A percentile compares a stretch with the other conserved stretches of the same genome.
phyloP scores from a whole-genome alignment of 441 rosid genomes.

The Dalechampia spathulata region DNA sequence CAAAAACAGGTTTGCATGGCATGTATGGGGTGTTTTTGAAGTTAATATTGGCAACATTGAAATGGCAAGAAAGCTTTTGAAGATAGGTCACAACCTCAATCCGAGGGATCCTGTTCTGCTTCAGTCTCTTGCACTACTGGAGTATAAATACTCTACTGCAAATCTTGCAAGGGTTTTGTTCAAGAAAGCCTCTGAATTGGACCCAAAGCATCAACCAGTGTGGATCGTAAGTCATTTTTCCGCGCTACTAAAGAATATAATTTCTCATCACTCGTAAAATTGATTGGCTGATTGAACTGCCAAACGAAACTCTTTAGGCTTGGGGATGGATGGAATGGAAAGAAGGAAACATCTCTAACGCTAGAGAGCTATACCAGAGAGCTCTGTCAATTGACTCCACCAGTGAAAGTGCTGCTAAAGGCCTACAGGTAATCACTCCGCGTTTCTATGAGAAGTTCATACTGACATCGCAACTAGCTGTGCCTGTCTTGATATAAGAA shows the following conservation, averaged over 20 bases:
- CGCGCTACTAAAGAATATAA: no score
- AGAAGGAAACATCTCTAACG: slow-evolving; percentile 76
- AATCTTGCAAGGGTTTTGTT: slow-evolving; percentile 66
- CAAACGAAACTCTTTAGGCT: slow-evolving; percentile 37
- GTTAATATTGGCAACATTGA: slow-evolving; percentile 58
- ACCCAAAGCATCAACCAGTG: slow-evolving; percentile 84
- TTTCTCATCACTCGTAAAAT: neutral
- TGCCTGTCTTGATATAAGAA: neutral
- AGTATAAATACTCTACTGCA: slow-evolving; percentile 74
- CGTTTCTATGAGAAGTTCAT: no score
- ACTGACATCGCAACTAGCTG: no score
- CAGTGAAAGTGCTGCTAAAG: slow-evolving; percentile 79
- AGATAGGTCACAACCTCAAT: slow-evolving; percentile 83
- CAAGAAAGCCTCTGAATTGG: slow-evolving; percentile 74
- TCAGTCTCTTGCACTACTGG: slow-evolving; percentile 86
- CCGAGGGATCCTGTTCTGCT: slow-evolving; percentile 94
- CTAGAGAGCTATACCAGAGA: slow-evolving; percentile 72
- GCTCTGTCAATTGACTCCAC: slow-evolving; percentile 63
- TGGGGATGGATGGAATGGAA: slow-evolving; percentile 99
- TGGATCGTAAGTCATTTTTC: slow-evolving; percentile 70
- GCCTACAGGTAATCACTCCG: slow-evolving; percentile 88
- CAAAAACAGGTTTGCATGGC: slow-evolving; percentile 94
- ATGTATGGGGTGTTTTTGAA: slow-evolving; percentile 93
- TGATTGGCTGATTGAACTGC: slow-evolving; percentile 7
- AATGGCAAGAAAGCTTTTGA: slow-evolving; percentile 72